phyloP scores from a whole-genome alignment of 768 basidiomycete species.

The Filobasidium floriforme region DNA sequence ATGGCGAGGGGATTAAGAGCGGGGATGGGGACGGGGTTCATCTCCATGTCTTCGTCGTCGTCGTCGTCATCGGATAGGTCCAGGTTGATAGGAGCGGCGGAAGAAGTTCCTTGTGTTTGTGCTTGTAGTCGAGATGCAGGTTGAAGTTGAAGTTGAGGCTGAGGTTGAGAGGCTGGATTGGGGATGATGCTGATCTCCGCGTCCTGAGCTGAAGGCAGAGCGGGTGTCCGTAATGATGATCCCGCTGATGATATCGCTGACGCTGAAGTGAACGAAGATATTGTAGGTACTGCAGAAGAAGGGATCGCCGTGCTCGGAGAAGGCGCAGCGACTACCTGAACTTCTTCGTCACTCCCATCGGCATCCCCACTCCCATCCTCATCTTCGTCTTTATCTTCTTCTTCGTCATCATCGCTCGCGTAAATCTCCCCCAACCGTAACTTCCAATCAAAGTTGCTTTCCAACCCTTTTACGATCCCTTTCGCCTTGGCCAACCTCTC shows the following conservation, averaged over 20 bases:
- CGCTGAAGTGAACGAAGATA: no score
- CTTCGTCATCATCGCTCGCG: neutral
- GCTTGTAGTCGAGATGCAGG: no score
- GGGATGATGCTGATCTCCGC: neutral
- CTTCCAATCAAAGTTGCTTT: neutral
- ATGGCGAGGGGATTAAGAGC: no score
- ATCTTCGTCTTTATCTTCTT: slow-evolving; percentile 1
- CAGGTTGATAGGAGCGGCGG: neutral
- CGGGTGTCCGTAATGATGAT: neutral
- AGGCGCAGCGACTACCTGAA: neutral
- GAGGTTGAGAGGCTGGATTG: no score
- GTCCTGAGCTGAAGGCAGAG: neutral
- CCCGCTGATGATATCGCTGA: no score
- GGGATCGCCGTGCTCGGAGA: neutral
- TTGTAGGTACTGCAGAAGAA: neutral
- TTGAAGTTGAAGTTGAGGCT: no score
- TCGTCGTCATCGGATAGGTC: slow-evolving; percentile 2
- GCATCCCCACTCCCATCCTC: neutral
- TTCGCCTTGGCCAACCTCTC: neutral
- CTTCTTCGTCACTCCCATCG: neutral
- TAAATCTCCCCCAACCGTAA: slow-evolving; percentile 1
- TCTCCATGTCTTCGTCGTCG: neutral
- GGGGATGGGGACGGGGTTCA: no score
- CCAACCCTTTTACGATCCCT: neutral
- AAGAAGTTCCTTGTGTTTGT: no score